phyloP scores from a whole-genome alignment of 2,329 filamentous ascomycete genomes.

The Fusarium sublunatum region DNA sequence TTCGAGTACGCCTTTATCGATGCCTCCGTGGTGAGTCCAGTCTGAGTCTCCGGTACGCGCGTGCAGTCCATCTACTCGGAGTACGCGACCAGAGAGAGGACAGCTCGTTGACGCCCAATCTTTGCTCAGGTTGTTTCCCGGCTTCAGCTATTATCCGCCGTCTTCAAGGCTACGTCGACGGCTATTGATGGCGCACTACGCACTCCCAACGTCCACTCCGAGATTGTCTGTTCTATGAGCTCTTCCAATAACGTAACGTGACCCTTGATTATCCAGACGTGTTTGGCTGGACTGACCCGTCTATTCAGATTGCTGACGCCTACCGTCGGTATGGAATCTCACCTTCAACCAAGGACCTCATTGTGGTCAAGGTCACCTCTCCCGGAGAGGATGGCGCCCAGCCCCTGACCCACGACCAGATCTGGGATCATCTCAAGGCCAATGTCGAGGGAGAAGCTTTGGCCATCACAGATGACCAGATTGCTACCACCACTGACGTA shows the following conservation, averaged over 20 bases:
- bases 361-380: conserved; percentile 82
- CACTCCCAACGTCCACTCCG: conserved; percentile 88
- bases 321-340: conserved; percentile 89
- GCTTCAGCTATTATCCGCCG: conserved; percentile 77
- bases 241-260: conserved; percentile 79
- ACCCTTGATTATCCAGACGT: background rate
- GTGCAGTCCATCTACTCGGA: conserved; percentile 5
- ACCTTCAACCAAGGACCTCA: conserved; percentile 75
- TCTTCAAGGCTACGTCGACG: conserved; percentile 80
- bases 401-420: conserved; percentile 57
- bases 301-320: conserved; percentile 82
- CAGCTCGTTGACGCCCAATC: conserved; percentile 16
- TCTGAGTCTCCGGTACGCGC: background rate
- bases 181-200: conserved; percentile 71
- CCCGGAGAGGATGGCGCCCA: conserved; percentile 57
- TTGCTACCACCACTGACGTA: conserved; percentile 71
- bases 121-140: conserved; percentile 72
- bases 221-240: conserved; percentile 84
- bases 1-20: conserved; percentile 97
- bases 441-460: conserved; percentile 71
- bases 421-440: conserved; percentile 69
- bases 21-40: conserved; percentile 73
- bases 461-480: conserved; percentile 71
- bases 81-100: conserved; percentile 23
- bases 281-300: conserved; percentile 17